Percentiles rank a stretch among this genome's conserved stretches.
Conservation (phyloP, 176 grass and related monocot genomes). For the Chloris gayana region DNA sequence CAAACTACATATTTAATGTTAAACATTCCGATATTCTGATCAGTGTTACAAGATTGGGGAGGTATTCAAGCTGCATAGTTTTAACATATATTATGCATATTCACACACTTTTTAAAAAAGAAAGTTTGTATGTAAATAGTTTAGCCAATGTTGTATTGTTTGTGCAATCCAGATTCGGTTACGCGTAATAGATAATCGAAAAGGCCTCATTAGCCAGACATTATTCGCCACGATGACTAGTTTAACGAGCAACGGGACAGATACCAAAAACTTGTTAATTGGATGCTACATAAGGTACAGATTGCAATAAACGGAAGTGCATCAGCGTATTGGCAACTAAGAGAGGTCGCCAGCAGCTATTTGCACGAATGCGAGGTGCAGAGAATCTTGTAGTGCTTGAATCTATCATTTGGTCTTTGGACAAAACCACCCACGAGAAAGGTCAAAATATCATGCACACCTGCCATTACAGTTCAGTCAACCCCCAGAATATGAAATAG, state of each 20-base stretch:
- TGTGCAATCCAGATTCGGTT: neutral
- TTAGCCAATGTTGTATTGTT: no score
- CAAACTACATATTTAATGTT: no score
- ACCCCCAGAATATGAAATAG: no score
- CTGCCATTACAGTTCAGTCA: neutral
- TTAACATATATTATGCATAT: no score
- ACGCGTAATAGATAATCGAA: neutral
- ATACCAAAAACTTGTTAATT: constrained; percentile 6
- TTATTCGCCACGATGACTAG: neutral
- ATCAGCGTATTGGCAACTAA: constrained; percentile 40
- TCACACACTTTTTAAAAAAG: no score
- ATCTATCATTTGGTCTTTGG: neutral
- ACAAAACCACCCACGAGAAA: neutral
- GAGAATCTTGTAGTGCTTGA: constrained; percentile 34
- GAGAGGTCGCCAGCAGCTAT: constrained; percentile 8
- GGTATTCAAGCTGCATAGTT: no score
- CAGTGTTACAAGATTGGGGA: no score
- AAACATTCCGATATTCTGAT: no score
- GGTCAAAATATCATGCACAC: neutral
- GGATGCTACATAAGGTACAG: neutral
- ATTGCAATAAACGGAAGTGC: constrained; percentile 29
- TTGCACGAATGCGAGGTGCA: no score
- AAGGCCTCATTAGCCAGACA: neutral
- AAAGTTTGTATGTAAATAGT: no score
- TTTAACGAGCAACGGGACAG: neutral